Conservation (phyloP, 2,329 filamentous ascomycete species). For the Pseudocercospora fuligena region DNA sequence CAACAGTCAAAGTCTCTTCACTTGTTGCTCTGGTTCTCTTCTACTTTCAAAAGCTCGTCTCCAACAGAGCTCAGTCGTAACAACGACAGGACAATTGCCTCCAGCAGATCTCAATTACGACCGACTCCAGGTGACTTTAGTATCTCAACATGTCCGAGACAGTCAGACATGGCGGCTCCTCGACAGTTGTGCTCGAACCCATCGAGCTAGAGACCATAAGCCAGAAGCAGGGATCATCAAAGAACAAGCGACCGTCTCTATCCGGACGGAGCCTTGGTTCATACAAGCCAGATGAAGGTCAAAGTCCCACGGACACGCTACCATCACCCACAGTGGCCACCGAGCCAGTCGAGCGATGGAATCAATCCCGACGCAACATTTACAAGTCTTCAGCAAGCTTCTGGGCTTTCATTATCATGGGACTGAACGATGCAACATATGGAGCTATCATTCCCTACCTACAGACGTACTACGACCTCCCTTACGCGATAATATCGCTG, state of each 20-base stretch:
- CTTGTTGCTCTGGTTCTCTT: no score
- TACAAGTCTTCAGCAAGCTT: conserved; percentile 64
- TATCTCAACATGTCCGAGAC: conserved; percentile 22
- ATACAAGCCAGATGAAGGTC: conserved; percentile 9
- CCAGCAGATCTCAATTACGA: neutral
- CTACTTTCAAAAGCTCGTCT: no score
- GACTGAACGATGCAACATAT: conserved; percentile 65
- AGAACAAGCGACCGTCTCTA: conserved; percentile 30
- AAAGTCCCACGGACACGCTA: conserved; percentile 45
- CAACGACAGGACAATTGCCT: no score
- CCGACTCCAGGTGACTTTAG: no score
- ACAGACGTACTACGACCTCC: conserved; percentile 65
- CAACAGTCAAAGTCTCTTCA: no score
- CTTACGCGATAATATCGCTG: conserved; percentile 67
- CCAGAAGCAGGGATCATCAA: conserved; percentile 21
- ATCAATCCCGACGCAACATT: conserved; percentile 62
- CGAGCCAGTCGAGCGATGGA: conserved; percentile 63
- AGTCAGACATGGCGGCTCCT: conserved; percentile 32
- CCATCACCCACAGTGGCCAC: conserved; percentile 52
- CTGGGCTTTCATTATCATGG: conserved; percentile 67
- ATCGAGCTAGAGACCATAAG: conserved; percentile 34
- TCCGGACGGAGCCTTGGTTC: conserved; percentile 31
- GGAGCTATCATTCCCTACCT: conserved; percentile 59
- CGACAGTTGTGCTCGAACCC: conserved; percentile 35
- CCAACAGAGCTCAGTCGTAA: no score